Conservation (phyloP, 2,329 filamentous ascomycete genomes). For the Penicillium brasilianum region DNA sequence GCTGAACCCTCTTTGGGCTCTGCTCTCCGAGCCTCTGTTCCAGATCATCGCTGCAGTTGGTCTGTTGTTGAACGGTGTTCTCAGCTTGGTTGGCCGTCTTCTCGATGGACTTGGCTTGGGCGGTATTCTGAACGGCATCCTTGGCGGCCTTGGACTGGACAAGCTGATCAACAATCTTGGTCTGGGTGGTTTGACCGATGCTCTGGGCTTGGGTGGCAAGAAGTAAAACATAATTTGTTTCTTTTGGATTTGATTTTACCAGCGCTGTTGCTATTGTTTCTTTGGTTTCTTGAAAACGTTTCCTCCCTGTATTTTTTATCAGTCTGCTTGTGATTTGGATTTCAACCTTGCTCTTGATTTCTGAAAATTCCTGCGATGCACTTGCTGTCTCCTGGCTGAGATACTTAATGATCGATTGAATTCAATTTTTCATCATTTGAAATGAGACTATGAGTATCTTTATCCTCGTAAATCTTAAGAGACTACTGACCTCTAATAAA, state of each 20-base stretch:
- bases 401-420: background rate
- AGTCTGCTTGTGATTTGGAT: background rate
- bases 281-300: background rate
- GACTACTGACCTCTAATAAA: background rate
- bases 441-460: background rate
- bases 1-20: conserved; percentile 85
- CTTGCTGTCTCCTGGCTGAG: conserved; percentile 1
- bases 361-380: background rate
- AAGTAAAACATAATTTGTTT: conserved; percentile 43
- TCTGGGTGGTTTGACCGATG: conserved; percentile 54
- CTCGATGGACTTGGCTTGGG: conserved; percentile 82
- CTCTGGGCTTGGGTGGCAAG: conserved; percentile 53
- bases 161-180: conserved; percentile 56
- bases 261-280: background rate
- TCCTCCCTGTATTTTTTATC: background rate
- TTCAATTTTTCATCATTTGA: background rate
- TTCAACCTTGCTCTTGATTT: background rate
- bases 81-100: conserved; percentile 81
- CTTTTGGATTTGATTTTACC: background rate
- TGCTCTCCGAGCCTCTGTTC: conserved; percentile 76
- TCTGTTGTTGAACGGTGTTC: conserved; percentile 77
- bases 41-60: conserved; percentile 92
- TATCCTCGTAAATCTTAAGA: background rate
- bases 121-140: conserved; percentile 75
- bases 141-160: conserved; percentile 72